Conservation (phyloP, 208 protist species). For the Balamuthia mandrillaris region DNA sequence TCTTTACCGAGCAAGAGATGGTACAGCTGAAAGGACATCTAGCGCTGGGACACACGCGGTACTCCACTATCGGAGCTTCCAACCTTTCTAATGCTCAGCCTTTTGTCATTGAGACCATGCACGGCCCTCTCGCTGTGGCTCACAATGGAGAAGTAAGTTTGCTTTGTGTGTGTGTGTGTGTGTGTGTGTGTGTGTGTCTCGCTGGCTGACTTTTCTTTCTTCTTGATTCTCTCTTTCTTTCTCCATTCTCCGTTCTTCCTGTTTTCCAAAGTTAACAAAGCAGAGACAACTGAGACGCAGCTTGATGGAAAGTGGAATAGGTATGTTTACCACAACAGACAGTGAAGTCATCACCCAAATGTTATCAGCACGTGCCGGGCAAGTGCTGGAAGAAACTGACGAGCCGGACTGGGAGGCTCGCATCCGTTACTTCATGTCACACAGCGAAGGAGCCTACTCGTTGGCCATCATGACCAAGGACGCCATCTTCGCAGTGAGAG, state of each 20-base stretch:
- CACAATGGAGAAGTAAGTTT: constrained; percentile 45
- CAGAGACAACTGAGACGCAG: constrained; percentile 28
- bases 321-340: constrained; percentile 46
- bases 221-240: no score
- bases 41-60: constrained; percentile 52
- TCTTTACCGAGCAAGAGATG: constrained; percentile 53
- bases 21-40: constrained; percentile 40
- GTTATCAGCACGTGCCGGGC: not conserved
- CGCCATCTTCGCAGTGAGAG: constrained; percentile 43
- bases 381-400: not conserved
- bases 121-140: constrained; percentile 48
- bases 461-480: constrained; percentile 36
- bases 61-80: constrained; percentile 48
- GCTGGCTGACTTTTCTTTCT: not conserved
- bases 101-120: constrained; percentile 50
- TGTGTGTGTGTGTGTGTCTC: not conserved
- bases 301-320: constrained; percentile 42
- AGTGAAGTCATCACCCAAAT: constrained; percentile 52
- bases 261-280: constrained; percentile 37
- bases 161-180: no score
- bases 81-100: constrained; percentile 52
- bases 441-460: constrained; percentile 7
- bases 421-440: constrained; percentile 44
- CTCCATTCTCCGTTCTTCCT: no score
- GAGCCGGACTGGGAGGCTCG: constrained; percentile 50